phyloP scores from a whole-genome alignment of 768 basidiomycete genomes.

The Boletus rubescentipes region DNA sequence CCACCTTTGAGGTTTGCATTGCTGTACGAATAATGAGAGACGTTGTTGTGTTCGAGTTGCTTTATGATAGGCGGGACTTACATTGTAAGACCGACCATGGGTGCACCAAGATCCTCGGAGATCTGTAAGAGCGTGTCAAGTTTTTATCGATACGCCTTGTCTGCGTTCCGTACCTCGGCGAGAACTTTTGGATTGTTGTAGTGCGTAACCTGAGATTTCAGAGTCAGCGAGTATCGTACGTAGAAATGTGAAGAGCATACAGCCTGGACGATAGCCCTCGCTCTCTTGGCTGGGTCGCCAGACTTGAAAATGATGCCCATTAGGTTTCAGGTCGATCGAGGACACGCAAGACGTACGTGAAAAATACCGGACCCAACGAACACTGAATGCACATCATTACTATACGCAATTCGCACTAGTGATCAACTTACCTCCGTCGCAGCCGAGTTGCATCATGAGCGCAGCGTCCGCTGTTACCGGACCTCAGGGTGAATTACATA shows the following conservation, averaged over 20 bases:
- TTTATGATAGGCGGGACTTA: slow-evolving; percentile 37
- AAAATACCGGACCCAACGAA: slow-evolving; percentile 99
- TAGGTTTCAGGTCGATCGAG: not conserved
- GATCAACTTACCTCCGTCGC: slow-evolving; percentile 78
- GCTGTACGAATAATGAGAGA: slow-evolving; percentile 36
- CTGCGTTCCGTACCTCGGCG: slow-evolving; percentile 60
- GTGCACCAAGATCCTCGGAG: slow-evolving; percentile 79
- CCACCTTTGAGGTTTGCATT: slow-evolving; percentile 71
- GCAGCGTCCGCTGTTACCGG: slow-evolving; percentile 78
- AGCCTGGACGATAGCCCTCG: slow-evolving; percentile 94
- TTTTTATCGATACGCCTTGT: not conserved
- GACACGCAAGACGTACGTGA: slow-evolving; percentile 56
- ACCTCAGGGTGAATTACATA: not conserved
- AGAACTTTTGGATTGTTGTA: slow-evolving; percentile 92
- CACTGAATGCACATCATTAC: slow-evolving; percentile 46
- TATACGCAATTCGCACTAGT: not conserved
- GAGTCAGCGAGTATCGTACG: slow-evolving; percentile 1
- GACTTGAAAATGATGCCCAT: slow-evolving; percentile 48
- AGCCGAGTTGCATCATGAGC: slow-evolving; percentile 98
- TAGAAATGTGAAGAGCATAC: slow-evolving; percentile 41
- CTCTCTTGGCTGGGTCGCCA: slow-evolving; percentile 90
- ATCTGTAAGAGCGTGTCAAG: slow-evolving; percentile 40
- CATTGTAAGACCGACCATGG: slow-evolving; percentile 96
- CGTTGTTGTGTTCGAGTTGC: not conserved
- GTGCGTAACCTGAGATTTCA: slow-evolving; percentile 71